Base-by-base conservation (phyloP, 768 basidiomycete species). In the Tricholoma saponaceum region DNA sequence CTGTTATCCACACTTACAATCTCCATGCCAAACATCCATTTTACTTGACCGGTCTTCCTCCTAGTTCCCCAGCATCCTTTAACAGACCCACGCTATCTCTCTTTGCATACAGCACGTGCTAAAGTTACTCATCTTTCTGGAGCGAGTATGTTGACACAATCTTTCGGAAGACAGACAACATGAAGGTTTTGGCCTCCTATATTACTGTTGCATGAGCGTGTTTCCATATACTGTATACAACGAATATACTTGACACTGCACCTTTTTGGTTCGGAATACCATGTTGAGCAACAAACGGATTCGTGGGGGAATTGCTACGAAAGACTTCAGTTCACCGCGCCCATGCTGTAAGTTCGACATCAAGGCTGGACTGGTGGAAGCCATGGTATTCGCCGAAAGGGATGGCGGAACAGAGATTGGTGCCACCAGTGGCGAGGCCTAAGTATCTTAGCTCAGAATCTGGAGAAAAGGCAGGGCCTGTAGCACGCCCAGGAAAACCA, bases 91-190 rank as follows among this genome's bases (percentile, higher is more conserved):
- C 55, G 49, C 14, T 72, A 67, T 49, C 63, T 75, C 8, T 57
- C 57, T 13, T 55, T 72, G 47, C 74, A 74, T 51, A 72, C 69
- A 25, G 62, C 69, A 14, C 69, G 69, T 58, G 67, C 72, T 6
- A 59, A 60, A 46, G 61, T 71, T 49, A 68, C 66, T 10, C 67
- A 71, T 60, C 60, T 73, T 51, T 74, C 72, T 13, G 71, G 74
- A 28, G 72, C 9, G 69, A 68, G 54, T 62, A 70, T 59, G 55
- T 72, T 9, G 62, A 66, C 8, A 30, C 28, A 30, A 30, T 30
- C 28, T 30, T 30, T 30, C 28, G 8, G 28, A 30, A 30, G 8
- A 30, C 8, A 30, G 28, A 30, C 4, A 8, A 30, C 8, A 30
- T 35, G 47, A 35, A 35, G 33, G 33, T 35, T 35, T 35, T 35